Evolutionary conservation across 148 eudicot species (phyloP).

Genomic region (Camellia sinensis): DNA sequence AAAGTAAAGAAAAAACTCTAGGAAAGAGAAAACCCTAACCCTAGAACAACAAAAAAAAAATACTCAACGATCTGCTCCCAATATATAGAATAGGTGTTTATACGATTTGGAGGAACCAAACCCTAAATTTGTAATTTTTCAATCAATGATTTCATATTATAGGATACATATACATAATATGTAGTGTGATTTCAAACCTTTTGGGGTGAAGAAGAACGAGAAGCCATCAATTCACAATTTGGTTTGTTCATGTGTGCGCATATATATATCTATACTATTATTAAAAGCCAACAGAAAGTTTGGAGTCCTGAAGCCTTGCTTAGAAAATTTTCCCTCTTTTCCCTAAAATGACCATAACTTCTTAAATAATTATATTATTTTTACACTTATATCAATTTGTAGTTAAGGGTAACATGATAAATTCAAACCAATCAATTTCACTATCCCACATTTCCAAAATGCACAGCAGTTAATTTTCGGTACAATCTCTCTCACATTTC

Average conservation of each 20-base stretch:
- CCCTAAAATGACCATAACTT: too few species aligned
- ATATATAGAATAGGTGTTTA: background rate
- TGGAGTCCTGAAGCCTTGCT: too few species aligned
- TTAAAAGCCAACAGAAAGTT: too few species aligned
- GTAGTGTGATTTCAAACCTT: conserved; percentile 13
- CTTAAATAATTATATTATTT: too few species aligned
- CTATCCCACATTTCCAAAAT: too few species aligned
- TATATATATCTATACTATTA: too few species aligned
- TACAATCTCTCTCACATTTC: too few species aligned
- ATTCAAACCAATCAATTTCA: too few species aligned
- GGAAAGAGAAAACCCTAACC: background rate
- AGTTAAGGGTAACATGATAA: too few species aligned
- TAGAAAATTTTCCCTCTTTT: too few species aligned
- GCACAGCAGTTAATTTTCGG: too few species aligned
- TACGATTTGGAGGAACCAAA: background rate
- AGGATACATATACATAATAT: background rate
- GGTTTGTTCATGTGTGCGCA: background rate
- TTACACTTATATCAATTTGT: too few species aligned
- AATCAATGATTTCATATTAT: background rate
- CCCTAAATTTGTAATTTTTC: background rate
- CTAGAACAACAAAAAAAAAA: background rate
- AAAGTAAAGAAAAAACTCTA: background rate
- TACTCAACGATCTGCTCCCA: background rate
- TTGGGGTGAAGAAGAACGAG: background rate
- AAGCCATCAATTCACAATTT: background rate